phyloP scores from a whole-genome alignment of 169 alveolate genomes.

The Plasmodium berghei region DNA sequence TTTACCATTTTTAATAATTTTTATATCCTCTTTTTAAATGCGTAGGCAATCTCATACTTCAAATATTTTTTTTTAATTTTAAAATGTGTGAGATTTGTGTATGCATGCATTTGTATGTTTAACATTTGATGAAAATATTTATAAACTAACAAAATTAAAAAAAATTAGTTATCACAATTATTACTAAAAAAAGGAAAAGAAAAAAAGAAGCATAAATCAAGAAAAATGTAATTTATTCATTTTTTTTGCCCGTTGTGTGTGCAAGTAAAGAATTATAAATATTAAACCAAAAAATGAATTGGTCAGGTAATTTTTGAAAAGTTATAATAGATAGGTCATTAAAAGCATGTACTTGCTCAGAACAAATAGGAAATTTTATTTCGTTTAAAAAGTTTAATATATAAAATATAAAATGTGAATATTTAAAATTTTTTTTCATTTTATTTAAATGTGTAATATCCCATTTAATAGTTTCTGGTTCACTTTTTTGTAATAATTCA shows the following conservation, averaged over 20 bases:
- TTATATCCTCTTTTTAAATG: too few relatives aligned
- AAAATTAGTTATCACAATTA: too few relatives aligned
- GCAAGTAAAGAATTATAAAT: neutral
- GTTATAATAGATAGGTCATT: constrained; percentile 34
- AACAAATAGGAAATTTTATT: constrained; percentile 35
- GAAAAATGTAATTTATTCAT: neutral
- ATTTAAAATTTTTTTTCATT: constrained; percentile 17
- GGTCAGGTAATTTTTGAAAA: constrained; percentile 19
- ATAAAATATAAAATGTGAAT: constrained; percentile 43
- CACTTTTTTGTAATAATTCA: constrained; percentile 7
- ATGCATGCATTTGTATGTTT: too few relatives aligned
- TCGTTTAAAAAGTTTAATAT: constrained; percentile 23
- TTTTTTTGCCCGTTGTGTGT: neutral
- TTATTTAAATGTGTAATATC: neutral
- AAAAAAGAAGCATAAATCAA: neutral
- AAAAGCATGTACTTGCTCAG: constrained; percentile 31
- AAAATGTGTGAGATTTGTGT: too few relatives aligned
- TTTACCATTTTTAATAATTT: too few relatives aligned
- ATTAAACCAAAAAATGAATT: constrained; percentile 22
- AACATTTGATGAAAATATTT: too few relatives aligned
- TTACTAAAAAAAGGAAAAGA: too few relatives aligned
- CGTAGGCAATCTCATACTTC: too few relatives aligned
- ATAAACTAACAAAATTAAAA: too few relatives aligned
- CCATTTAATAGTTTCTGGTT: neutral
- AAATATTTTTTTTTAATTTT: too few relatives aligned